phyloP scores from a whole-genome alignment of 1,284 basidiomycete genomes.

The Pyrrhoderma lamaoense region DNA sequence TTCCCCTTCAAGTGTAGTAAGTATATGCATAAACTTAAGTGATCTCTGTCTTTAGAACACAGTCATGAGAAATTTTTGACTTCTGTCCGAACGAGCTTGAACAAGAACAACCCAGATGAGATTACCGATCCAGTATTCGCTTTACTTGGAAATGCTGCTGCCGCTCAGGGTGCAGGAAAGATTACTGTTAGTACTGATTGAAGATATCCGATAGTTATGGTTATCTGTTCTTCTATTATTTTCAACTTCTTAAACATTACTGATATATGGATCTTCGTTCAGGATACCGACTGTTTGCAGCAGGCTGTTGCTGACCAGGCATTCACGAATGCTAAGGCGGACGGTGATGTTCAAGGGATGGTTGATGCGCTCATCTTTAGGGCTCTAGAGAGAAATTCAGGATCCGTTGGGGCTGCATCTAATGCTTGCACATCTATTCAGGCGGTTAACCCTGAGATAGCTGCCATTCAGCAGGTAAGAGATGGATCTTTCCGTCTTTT shows the following conservation, averaged over 20 bases:
- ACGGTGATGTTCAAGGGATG: conserved; percentile 48
- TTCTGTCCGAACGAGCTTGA: conserved; percentile 39
- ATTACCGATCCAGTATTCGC: conserved; percentile 60
- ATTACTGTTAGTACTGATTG: conserved; percentile 35
- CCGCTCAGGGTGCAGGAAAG: conserved; percentile 43
- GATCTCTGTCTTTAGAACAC: conserved; percentile 41
- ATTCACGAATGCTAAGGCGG: conserved; percentile 65
- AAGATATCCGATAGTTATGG: not conserved
- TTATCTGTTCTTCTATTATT: not conserved
- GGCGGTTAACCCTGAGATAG: conserved; percentile 60
- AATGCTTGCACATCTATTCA: conserved; percentile 46
- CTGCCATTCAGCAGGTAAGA: conserved; percentile 60
- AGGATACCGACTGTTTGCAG: conserved; percentile 60
- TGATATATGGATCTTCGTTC: not conserved
- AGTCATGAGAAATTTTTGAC: conserved; percentile 54
- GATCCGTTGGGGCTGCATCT: conserved; percentile 43
- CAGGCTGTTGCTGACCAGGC: conserved; percentile 59
- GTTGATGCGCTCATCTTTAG: conserved; percentile 57
- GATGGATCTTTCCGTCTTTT: conserved; percentile 23
- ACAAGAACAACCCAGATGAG: conserved; percentile 50
- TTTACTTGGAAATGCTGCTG: conserved; percentile 58
- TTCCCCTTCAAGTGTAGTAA: too few relatives aligned
- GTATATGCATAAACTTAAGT: not conserved
- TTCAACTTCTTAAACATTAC: not conserved
- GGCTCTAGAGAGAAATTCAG: conserved; percentile 63